Percentiles rank a stretch among this genome's conserved stretches.
Conservation (phyloP, 2,329 filamentous ascomycete species). For the Alternaria consortialis region DNA sequence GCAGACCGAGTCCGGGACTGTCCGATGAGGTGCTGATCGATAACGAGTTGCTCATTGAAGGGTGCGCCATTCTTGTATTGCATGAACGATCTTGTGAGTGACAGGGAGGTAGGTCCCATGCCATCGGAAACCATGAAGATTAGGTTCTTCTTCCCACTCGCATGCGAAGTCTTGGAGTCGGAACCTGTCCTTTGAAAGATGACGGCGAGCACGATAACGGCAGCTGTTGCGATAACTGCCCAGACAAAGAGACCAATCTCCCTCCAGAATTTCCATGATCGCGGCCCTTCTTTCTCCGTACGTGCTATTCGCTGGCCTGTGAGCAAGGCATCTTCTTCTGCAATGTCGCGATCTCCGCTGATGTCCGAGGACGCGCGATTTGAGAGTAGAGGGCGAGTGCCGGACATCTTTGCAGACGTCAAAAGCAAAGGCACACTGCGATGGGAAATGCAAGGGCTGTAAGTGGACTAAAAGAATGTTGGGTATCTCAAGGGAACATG, state of each 20-base stretch:
- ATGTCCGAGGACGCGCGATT: slow-evolving; percentile 65
- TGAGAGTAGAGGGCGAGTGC: slow-evolving; percentile 63
- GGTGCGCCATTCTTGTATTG: slow-evolving; percentile 80
- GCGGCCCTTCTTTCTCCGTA: slow-evolving; percentile 34
- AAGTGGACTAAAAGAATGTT: slow-evolving; percentile 18
- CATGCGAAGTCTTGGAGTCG: slow-evolving; percentile 40
- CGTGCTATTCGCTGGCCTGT: slow-evolving; percentile 60
- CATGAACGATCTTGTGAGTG: slow-evolving; percentile 84
- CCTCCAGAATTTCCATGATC: slow-evolving; percentile 68
- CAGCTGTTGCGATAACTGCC: slow-evolving; percentile 81
- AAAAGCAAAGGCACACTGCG: not conserved
- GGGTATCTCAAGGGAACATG: slow-evolving; percentile 10
- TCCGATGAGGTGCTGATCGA: slow-evolving; percentile 91
- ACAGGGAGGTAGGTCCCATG: slow-evolving; percentile 93
- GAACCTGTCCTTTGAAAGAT: slow-evolving; percentile 70
- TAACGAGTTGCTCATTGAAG: slow-evolving; percentile 75
- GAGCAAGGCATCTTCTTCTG: slow-evolving; percentile 70
- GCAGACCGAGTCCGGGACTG: slow-evolving; percentile 86
- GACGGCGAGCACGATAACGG: slow-evolving; percentile 82
- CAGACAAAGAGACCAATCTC: slow-evolving; percentile 82
- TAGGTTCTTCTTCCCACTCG: slow-evolving; percentile 81
- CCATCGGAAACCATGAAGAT: slow-evolving; percentile 99
- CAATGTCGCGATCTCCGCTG: slow-evolving; percentile 64
- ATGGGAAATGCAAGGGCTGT: not conserved
- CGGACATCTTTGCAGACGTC: slow-evolving; percentile 44